Base-by-base conservation (phyloP, 2,329 filamentous ascomycete genomes). In the Fusarium praegraminearum region DNA sequence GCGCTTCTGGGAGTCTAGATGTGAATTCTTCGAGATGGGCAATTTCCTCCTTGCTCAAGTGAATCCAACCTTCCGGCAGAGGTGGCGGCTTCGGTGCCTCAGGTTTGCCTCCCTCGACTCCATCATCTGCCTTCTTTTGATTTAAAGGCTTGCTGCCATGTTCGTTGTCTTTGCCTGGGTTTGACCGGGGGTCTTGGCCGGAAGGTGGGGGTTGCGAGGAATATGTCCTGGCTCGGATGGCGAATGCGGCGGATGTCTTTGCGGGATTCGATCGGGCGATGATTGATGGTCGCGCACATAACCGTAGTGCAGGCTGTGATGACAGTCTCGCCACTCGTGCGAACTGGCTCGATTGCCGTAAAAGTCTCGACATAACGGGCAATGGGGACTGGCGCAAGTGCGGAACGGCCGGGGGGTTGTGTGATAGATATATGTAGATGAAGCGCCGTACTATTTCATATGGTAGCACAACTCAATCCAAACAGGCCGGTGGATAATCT, bases 291-390 rank as follows among this genome's bases (percentile, higher is more conserved):
- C 77, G 82, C 76, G 80, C 70, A 43, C 82, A 82, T 67, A 83
- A 80, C 75, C 84, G 83, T 57, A 85, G 79, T 65, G 85, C 80
- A 74, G 82, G 80, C 76, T 85, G 84, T 76, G 86, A 81, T 71
- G 85, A 84, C 72, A 85, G 81, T 79, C 86, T 86, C 62, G 87
- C 86, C 76, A 89, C 83, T 78, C 87, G 86, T 81, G 88, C 87
- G 78, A 92, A 81, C 79, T 88, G 86, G 83, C 88, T 87, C 78
- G 90, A 86, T 79, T 89, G 88, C 79, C 89, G 87, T 72, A 91
- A 82, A 76, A 90, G 83, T 75, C 87, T 87, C 78, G 89, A 89
- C 90, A 92, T 92, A 80, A 78, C 75, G 71, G 72, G 69, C 69
- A 69, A 66, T 73, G 63, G 65, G 67, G 65, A 70, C 70, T 75